phyloP scores from a whole-genome alignment of 2,329 filamentous ascomycete genomes.

The Verticillium isaacii region DNA sequence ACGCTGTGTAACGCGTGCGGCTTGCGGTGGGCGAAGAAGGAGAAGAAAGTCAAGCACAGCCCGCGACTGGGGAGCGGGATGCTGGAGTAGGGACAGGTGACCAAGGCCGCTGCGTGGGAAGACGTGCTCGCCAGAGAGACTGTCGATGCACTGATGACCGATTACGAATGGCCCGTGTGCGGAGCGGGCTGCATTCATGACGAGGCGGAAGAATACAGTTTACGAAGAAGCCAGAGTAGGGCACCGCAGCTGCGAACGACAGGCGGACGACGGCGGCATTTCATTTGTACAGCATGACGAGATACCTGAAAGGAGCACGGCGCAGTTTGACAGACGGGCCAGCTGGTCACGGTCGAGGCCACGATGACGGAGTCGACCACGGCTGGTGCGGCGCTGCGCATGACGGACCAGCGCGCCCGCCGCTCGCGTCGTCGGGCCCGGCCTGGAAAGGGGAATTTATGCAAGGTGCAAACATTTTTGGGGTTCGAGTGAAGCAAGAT shows the following conservation, averaged over 20 bases:
- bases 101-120: not conserved
- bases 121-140: not conserved
- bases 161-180: too few relatives aligned
- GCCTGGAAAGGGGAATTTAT: too few relatives aligned
- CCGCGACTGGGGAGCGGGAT: not conserved
- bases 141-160: too few relatives aligned
- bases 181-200: too few relatives aligned
- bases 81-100: not conserved
- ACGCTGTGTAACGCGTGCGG: slow-evolving; percentile 95
- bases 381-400: too few relatives aligned
- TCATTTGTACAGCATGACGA: not conserved
- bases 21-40: slow-evolving; percentile 70
- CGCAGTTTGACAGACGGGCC: not conserved
- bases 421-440: too few relatives aligned
- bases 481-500: too few relatives aligned
- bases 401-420: too few relatives aligned
- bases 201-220: not conserved
- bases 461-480: too few relatives aligned
- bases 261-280: not conserved
- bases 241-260: not conserved
- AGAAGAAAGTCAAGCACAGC: slow-evolving; percentile 59
- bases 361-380: too few relatives aligned
- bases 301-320: not conserved
- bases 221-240: too few relatives aligned
- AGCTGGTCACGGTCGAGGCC: too few relatives aligned